A percentile compares a stretch with the other conserved stretches of the same genome.
Evolutionary conservation across 805 yeast genomes (phyloP).

Genomic region (Lachancea lanzarotensis): DNA sequence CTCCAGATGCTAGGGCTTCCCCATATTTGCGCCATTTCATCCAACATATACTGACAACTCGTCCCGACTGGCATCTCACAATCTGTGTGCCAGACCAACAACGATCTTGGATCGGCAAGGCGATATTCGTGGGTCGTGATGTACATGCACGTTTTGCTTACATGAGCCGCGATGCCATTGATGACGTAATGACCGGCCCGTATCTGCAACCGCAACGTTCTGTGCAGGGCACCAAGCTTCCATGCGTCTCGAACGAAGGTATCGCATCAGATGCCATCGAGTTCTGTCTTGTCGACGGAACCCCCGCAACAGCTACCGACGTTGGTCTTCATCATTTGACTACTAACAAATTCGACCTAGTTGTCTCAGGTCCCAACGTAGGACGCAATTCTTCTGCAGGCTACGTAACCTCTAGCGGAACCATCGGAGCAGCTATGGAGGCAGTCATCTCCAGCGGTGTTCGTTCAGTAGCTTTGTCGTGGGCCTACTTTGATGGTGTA

Average conservation of each 20-base stretch:
- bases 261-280: constrained; percentile 44
- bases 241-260: constrained; percentile 17
- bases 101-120: constrained; percentile 96
- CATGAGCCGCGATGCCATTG: constrained; percentile 40
- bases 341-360: constrained; percentile 61
- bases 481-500: constrained; percentile 58
- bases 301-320: constrained; percentile 95
- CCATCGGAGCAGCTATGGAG: constrained; percentile 96
- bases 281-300: constrained; percentile 85
- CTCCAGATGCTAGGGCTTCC: constrained; percentile 69
- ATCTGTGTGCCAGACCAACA: constrained; percentile 78
- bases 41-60: constrained; percentile 48
- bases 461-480: constrained; percentile 74
- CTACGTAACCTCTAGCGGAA: constrained; percentile 86
- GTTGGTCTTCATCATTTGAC: constrained; percentile 74
- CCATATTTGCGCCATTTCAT: constrained; percentile 83
- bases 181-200: constrained; percentile 61
- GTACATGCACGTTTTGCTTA: constrained; percentile 60
- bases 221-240: constrained; percentile 25
- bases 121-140: constrained; percentile 79
- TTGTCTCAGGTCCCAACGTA: constrained; percentile 90
- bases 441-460: constrained; percentile 62
- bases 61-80: constrained; percentile 78
- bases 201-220: constrained; percentile 45
- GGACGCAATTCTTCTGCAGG: constrained; percentile 90